phyloP scores from a whole-genome alignment of 2,329 filamentous ascomycete species.

The Colletotrichum agaves region DNA sequence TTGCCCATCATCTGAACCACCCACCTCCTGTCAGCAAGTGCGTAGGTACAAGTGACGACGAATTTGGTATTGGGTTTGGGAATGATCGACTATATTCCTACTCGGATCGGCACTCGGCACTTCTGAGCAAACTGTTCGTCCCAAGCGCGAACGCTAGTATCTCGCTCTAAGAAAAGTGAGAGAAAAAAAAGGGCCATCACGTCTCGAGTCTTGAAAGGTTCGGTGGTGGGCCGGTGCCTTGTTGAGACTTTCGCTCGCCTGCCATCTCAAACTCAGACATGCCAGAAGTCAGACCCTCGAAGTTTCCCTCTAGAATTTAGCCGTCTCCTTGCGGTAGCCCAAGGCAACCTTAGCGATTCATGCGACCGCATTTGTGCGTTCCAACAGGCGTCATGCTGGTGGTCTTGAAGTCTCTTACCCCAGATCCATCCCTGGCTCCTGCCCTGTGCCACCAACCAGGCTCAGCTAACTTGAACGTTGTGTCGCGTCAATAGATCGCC shows the following conservation, averaged over 20 bases:
- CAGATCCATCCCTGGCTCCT: constrained; percentile 24
- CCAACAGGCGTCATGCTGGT: constrained; percentile 8
- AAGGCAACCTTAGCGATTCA: constrained; percentile 35
- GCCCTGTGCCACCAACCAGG: constrained; percentile 16
- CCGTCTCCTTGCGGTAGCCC: constrained; percentile 19
- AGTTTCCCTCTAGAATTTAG: constrained; percentile 9
- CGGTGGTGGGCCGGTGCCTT: background rate
- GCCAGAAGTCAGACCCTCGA: constrained; percentile 24
- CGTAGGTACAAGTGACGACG: constrained; percentile 8
- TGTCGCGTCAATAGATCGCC: constrained; percentile 11
- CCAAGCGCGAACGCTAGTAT: constrained; percentile 19
- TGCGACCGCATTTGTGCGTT: constrained; percentile 20
- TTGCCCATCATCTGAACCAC: background rate
- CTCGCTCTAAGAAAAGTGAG: background rate
- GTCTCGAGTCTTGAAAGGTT: background rate
- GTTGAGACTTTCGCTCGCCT: constrained; percentile 11
- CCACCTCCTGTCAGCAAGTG: background rate
- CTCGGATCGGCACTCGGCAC: background rate
- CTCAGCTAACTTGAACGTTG: constrained; percentile 6
- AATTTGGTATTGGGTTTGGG: background rate
- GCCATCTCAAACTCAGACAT: constrained; percentile 30
- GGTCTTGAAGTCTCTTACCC: constrained; percentile 5
- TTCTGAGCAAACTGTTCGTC: constrained; percentile 18
- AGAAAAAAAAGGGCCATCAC: background rate
- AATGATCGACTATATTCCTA: constrained; percentile 16